Evolutionary conservation across 352 stramenopile species (phyloP).

Genomic region (Phytophthora sp.): DNA sequence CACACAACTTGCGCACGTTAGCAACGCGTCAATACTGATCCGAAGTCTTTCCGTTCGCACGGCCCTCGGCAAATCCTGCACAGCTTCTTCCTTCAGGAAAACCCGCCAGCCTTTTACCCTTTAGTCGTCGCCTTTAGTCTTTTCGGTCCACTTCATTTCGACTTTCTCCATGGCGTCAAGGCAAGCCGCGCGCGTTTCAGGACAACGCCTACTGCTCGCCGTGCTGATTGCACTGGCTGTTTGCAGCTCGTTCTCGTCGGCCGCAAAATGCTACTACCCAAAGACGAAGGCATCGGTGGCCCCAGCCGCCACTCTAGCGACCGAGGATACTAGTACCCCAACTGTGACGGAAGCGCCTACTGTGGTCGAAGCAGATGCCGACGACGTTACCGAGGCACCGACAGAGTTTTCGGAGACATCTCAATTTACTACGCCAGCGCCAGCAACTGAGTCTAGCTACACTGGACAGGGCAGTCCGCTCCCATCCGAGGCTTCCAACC

Average conservation of each 20-base stretch:
- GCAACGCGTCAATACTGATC: too few species aligned
- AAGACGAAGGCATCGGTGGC: background rate
- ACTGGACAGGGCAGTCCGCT: background rate
- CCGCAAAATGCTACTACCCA: background rate
- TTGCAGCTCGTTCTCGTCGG: background rate
- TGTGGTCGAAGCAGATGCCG: background rate
- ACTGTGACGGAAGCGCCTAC: too few species aligned
- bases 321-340: background rate
- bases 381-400: background rate
- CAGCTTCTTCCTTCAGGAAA: background rate
- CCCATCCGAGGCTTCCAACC: background rate
- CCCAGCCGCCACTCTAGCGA: background rate
- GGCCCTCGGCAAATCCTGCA: slow-evolving; percentile 1
- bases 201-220: background rate
- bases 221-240: background rate
- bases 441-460: background rate
- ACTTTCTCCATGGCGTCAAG: background rate
- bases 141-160: too few species aligned
- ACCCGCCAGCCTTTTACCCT: background rate
- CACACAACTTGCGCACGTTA: too few species aligned
- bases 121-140: too few species aligned
- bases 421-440: background rate
- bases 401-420: background rate
- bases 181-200: background rate
- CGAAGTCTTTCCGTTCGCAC: too few species aligned